Evolutionary conservation across 2,329 filamentous ascomycete genomes (phyloP).

Genomic region (Hymenotorrendiella dingleyae): DNA sequence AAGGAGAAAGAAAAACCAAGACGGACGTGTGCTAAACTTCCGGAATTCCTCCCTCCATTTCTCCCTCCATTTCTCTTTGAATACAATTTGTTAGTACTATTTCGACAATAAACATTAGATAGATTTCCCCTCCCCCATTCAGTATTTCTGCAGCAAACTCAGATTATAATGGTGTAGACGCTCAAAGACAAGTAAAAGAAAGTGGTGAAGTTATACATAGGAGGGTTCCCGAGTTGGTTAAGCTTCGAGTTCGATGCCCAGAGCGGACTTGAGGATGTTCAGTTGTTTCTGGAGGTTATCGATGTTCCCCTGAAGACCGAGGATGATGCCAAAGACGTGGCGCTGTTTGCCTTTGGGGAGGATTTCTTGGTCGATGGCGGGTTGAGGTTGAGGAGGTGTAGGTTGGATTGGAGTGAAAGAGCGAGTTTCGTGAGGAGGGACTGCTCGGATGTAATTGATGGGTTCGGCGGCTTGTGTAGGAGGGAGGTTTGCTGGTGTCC

Average conservation of each 20-base stretch:
- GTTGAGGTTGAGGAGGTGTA: neutral
- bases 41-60: no score
- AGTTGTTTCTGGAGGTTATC: conserved; percentile 23
- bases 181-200: neutral
- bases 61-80: no score
- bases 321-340: conserved; percentile 20
- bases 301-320: conserved; percentile 20
- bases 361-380: neutral
- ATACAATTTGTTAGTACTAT: no score
- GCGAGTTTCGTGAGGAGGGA: no score
- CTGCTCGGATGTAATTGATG: conserved; percentile 2
- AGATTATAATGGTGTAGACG: no score
- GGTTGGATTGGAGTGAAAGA: neutral
- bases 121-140: no score
- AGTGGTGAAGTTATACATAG: neutral
- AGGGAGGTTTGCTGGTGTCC: conserved; percentile 3
- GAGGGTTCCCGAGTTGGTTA: neutral
- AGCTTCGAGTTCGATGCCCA: conserved; percentile 19
- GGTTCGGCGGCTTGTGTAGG: conserved; percentile 2
- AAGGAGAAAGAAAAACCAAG: no score
- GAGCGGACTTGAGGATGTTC: conserved; percentile 17
- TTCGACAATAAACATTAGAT: no score
- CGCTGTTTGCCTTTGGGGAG: conserved; percentile 19
- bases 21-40: no score
- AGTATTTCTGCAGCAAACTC: no score